Base-by-base conservation (phyloP, 2,329 filamentous ascomycete genomes). In the Trichoderma endophyticum region DNA sequence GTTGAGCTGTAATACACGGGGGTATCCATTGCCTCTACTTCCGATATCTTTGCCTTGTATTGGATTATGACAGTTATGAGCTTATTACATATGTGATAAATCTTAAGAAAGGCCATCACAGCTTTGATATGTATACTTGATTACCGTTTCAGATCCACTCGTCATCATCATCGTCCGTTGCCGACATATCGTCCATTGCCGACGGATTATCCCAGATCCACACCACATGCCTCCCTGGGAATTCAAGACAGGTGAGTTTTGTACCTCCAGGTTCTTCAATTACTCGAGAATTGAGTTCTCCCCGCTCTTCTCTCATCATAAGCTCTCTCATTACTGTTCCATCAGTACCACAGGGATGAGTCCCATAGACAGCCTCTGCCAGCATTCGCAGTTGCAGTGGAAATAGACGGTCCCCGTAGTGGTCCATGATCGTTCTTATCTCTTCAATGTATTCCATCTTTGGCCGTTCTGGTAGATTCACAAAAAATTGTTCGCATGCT, bases 351-450 rank as follows among this genome's bases (percentile, higher is more conserved):
- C 79, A 81, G 0, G 77, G 76, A 30, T 57, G 14, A 4, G 4
- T 11, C 0, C 76, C 78, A 0, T 71, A 81, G 4, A 86, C 77
- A 0, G 75, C 75, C 75, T 87, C 84, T 4, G 78, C 82, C 24
- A 87, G 77, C 81, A 87, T 84, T 15, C 85, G 80, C 63, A 88
- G 77, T 79, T 87, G 83, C 84, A 86, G 85, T 3, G 85, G 82
- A 72, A 86, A 85, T 2, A 74, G 75, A 0, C 68, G 6, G 63
- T 87, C 81, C 3, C 81, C 80, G 62, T 87, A 87, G 63, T 83
- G 79, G 26, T 83, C 78, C 6, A 80, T 78, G 36, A 86, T 77
- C 57, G 81, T 79, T 14, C 60, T 61, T 76, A 84, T 84, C 5
- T 11, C 3, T 32, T 32, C 30, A 32, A 1, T 32, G 30, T 32